Evolutionary conservation across 768 basidiomycete species (phyloP).

Genomic region (Hypholoma sublateritium): DNA sequence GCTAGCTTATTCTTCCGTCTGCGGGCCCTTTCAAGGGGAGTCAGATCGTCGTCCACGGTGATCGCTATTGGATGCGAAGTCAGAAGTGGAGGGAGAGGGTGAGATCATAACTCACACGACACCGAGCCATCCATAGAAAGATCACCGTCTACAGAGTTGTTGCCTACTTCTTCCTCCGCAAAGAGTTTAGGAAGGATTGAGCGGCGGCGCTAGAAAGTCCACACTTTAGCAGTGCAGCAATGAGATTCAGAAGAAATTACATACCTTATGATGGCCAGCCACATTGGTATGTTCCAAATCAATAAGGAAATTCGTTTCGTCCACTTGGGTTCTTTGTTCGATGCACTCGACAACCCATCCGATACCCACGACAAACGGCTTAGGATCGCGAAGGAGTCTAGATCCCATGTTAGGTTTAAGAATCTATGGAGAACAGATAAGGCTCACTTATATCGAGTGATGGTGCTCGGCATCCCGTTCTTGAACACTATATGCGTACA

Average conservation of each 20-base stretch:
- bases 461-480: slow-evolving; percentile 74
- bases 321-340: slow-evolving; percentile 62
- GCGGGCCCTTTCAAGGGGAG: slow-evolving; percentile 70
- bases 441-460: slow-evolving; percentile 67
- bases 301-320: slow-evolving; percentile 64
- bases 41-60: slow-evolving; percentile 51
- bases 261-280: slow-evolving; percentile 64
- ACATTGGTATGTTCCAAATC: slow-evolving; percentile 62
- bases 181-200: slow-evolving; percentile 71
- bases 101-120: slow-evolving; percentile 38
- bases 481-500: slow-evolving; percentile 89
- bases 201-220: slow-evolving; percentile 55
- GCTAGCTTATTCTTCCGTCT: slow-evolving; percentile 42
- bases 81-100: slow-evolving; percentile 5
- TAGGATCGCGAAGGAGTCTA: slow-evolving; percentile 64
- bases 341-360: slow-evolving; percentile 89
- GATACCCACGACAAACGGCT: slow-evolving; percentile 79
- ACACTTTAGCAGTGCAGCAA: background rate
- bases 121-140: slow-evolving; percentile 45
- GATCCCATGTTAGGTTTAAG: background rate
- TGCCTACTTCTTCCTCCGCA: slow-evolving; percentile 30
- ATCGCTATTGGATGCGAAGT: slow-evolving; percentile 33
- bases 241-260: slow-evolving; percentile 5
- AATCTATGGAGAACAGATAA: background rate
- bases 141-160: slow-evolving; percentile 32